phyloP scores from a whole-genome alignment of 352 stramenopile species.

The Globisporangium nunn region DNA sequence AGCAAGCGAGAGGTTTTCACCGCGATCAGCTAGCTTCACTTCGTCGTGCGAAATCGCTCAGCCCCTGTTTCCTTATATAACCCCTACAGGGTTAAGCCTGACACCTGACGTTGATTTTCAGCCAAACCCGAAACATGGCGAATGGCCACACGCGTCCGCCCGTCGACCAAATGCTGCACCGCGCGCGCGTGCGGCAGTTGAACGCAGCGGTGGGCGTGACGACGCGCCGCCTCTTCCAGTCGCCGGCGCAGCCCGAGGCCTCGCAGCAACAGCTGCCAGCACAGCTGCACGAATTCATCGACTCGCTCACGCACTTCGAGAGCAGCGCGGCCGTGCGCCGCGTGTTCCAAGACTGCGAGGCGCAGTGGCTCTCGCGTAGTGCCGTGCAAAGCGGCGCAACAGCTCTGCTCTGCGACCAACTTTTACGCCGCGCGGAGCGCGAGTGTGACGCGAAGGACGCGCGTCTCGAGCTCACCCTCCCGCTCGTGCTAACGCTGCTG shows the following conservation, averaged over 20 bases:
- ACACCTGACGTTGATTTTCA: too few relatives aligned
- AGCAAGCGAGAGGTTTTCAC: too few relatives aligned
- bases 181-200: constrained; percentile 12
- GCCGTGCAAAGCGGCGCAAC: constrained; percentile 46
- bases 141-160: too few relatives aligned
- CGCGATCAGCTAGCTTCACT: too few relatives aligned
- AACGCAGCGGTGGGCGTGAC: constrained; percentile 41
- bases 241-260: constrained; percentile 19
- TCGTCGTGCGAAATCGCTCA: too few relatives aligned
- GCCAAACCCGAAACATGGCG: too few relatives aligned
- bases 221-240: constrained; percentile 41
- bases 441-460: constrained; percentile 7
- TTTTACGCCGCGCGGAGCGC: constrained; percentile 24
- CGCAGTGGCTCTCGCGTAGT: constrained; percentile 53
- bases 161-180: neutral
- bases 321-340: constrained; percentile 13
- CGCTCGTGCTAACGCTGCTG: constrained; percentile 28
- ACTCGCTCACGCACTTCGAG: constrained; percentile 13
- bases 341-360: constrained; percentile 31
- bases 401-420: constrained; percentile 38
- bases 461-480: neutral
- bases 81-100: too few relatives aligned
- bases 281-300: constrained; percentile 36
- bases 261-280: constrained; percentile 31
- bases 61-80: too few relatives aligned